Percentiles rank a stretch among this genome's conserved stretches.
These are phyloP conservation scores for Ceratobasidium sp. DNA, from an alignment of 1,284 basidiomycete species.

Conservation along the genomic window DNA sequence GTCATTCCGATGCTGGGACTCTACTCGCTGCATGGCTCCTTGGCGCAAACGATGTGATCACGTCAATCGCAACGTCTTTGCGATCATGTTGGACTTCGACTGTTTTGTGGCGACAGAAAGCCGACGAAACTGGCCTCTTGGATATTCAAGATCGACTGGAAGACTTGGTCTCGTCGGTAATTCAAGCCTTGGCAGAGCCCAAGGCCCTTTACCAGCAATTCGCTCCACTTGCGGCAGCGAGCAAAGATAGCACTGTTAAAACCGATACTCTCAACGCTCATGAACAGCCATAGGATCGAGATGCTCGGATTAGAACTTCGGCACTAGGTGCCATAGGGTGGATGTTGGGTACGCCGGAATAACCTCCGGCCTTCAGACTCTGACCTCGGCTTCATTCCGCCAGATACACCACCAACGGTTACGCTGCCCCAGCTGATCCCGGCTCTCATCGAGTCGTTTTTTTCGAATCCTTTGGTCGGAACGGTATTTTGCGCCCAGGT, in stretches of 20 bases:
- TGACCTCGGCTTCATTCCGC: conserved; percentile 14
- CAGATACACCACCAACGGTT: conserved; percentile 52
- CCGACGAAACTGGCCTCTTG: conserved; percentile 44
- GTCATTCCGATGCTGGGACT: conserved; percentile 71
- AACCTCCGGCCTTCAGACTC: conserved; percentile 43
- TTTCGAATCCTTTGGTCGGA: conserved; percentile 71
- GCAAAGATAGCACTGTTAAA: conserved; percentile 55
- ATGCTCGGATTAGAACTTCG: conserved; percentile 76
- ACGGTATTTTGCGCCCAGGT: conserved; percentile 65
- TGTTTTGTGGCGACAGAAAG: conserved; percentile 52
- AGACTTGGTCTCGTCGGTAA: conserved; percentile 62
- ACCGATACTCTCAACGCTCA: conserved; percentile 72
- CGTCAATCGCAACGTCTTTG: conserved; percentile 67
- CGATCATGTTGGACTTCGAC: conserved; percentile 67
- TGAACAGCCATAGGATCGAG: conserved; percentile 67
- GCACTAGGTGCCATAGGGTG: conserved; percentile 78
- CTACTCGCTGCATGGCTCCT: conserved; percentile 86
- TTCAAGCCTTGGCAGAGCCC: conserved; percentile 75
- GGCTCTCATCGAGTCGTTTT: conserved; percentile 54
- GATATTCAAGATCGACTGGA: conserved; percentile 54
- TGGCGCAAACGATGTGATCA: conserved; percentile 78
- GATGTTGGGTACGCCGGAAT: conserved; percentile 66
- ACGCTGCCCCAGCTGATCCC: conserved; percentile 53
- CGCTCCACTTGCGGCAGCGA: conserved; percentile 24
- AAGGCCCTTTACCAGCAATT: conserved; percentile 38